These are phyloP conservation scores for Fraxinus anomala DNA, from an alignment of 257 asterid genomes.

Conservation along the genomic window DNA sequence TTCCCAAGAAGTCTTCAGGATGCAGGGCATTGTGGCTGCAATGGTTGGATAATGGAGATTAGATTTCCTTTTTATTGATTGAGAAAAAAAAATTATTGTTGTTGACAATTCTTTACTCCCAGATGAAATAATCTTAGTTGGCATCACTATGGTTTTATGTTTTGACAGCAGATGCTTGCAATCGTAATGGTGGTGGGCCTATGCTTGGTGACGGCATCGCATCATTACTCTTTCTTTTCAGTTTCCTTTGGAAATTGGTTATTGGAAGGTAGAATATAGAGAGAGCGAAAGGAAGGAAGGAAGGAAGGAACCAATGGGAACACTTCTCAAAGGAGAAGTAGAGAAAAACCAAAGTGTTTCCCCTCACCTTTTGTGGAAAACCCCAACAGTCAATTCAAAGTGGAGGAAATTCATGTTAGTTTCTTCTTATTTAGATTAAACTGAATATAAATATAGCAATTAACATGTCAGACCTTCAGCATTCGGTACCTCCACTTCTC, in stretches of 20 bases:
- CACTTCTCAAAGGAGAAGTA: neutral
- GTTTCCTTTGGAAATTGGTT: neutral
- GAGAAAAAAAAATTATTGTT: neutral
- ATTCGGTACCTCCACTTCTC: constrained; percentile 62
- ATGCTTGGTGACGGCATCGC: neutral
- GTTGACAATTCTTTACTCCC: neutral
- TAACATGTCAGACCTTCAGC: constrained; percentile 47
- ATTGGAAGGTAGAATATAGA: neutral
- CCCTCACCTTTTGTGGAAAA: neutral
- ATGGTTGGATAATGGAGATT: neutral
- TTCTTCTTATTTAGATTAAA: constrained; percentile 1
- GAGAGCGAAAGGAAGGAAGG: neutral
- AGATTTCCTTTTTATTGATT: neutral
- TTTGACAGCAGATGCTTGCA: neutral
- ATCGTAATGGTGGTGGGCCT: neutral
- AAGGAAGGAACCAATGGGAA: neutral
- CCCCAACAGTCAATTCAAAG: neutral
- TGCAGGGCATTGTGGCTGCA: neutral
- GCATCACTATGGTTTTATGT: neutral
- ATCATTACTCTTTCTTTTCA: neutral
- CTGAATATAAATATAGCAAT: constrained; percentile 16
- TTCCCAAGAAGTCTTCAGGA: neutral
- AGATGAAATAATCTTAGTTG: neutral
- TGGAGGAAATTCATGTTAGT: neutral
- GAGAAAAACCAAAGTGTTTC: neutral